A percentile compares a stretch with the other conserved stretches of the same genome.
Evolutionary conservation across 1,284 basidiomycete genomes (phyloP).

Genomic region (Erythrobasidium hasegawianum): DNA sequence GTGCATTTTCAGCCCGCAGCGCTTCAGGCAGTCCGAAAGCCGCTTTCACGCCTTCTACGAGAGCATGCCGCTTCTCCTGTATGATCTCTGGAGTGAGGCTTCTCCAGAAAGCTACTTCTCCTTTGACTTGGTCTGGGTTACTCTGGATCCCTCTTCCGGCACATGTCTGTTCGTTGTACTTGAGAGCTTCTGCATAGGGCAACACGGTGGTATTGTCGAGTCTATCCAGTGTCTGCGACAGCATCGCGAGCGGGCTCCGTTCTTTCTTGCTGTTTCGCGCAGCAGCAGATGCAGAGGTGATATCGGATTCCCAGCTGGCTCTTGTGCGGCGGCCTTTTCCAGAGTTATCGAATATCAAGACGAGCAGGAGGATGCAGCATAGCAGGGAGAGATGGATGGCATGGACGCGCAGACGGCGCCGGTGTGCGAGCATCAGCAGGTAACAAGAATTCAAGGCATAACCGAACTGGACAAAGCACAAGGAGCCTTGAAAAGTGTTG

Average conservation of each 20-base stretch:
- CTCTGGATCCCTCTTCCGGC: conserved; percentile 7
- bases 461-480: no score
- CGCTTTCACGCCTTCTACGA: conserved; percentile 5
- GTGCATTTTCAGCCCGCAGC: background rate
- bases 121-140: conserved; percentile 30
- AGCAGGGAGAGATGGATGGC: background rate
- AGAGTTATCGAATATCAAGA: conserved; percentile 5
- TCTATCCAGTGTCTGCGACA: conserved; percentile 10
- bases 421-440: background rate
- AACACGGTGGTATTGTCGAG: conserved; percentile 15
- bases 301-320: no score
- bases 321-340: no score
- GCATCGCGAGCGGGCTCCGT: background rate
- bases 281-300: no score
- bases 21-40: conserved; percentile 21
- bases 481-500: no score
- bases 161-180: conserved; percentile 16
- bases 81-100: conserved; percentile 8
- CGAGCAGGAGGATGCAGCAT: conserved; percentile 8
- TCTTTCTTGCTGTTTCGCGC: no score
- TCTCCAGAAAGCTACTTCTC: conserved; percentile 19
- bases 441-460: no score
- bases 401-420: background rate
- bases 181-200: conserved; percentile 12
- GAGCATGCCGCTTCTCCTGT: conserved; percentile 3